A percentile compares a stretch with the other conserved stretches of the same genome.
Evolutionary conservation across 192 early-diverging fungal genomes (phyloP).

Genomic region (Coemansia sp.): DNA sequence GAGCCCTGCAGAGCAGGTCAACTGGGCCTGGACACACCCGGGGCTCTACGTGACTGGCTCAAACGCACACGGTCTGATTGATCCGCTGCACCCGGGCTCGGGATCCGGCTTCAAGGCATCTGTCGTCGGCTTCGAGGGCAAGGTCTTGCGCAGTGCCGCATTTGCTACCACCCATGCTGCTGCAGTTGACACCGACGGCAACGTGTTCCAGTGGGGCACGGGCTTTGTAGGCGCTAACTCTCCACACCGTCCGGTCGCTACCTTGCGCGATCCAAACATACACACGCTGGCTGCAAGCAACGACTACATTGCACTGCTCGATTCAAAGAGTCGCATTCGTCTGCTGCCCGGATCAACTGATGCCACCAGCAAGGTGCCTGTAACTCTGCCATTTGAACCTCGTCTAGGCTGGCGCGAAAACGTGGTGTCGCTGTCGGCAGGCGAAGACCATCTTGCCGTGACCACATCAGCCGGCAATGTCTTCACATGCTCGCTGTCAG

Average conservation of each 20-base stretch:
- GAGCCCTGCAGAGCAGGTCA: slow-evolving; percentile 27
- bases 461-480: slow-evolving; percentile 32
- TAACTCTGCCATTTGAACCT: slow-evolving; percentile 26
- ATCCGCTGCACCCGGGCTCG: slow-evolving; percentile 29
- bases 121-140: slow-evolving; percentile 35
- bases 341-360: slow-evolving; percentile 8
- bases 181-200: slow-evolving; percentile 28
- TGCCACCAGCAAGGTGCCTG: neutral
- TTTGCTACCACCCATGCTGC: slow-evolving; percentile 39
- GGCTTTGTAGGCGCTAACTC: slow-evolving; percentile 22
- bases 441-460: slow-evolving; percentile 32
- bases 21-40: slow-evolving; percentile 46
- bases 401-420: slow-evolving; percentile 46
- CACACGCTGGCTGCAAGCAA: slow-evolving; percentile 25
- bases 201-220: slow-evolving; percentile 46
- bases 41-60: slow-evolving; percentile 41
- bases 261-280: slow-evolving; percentile 18
- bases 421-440: slow-evolving; percentile 30
- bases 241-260: slow-evolving; percentile 25
- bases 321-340: slow-evolving; percentile 35
- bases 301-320: slow-evolving; percentile 21
- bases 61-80: slow-evolving; percentile 33
- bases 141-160: slow-evolving; percentile 29
- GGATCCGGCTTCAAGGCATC: slow-evolving; percentile 21
- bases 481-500: slow-evolving; percentile 31